A percentile compares a stretch with the other conserved stretches of the same genome.
Conservation (phyloP, 371 early-diverging fungal genomes). For the Zychaea mexicana region DNA sequence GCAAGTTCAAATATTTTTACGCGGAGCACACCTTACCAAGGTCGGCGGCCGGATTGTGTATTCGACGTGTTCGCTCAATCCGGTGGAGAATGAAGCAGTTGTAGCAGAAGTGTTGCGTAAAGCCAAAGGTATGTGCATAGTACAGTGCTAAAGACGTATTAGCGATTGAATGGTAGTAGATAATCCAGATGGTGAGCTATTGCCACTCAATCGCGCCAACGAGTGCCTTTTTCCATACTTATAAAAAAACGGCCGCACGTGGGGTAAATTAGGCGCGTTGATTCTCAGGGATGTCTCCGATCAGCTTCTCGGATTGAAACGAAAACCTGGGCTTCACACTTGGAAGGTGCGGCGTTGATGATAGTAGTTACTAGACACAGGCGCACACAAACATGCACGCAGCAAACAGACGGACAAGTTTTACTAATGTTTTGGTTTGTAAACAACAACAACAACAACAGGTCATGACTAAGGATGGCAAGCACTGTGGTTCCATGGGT, state of each 20-base stretch:
- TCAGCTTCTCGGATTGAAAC: constrained; percentile 73
- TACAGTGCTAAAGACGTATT: not conserved
- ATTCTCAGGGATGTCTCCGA: constrained; percentile 83
- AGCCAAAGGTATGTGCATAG: constrained; percentile 40
- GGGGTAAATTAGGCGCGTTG: constrained; percentile 56
- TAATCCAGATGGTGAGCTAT: too few species aligned
- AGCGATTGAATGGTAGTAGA: too few species aligned
- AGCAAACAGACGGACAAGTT: too few species aligned
- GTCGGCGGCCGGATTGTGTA: constrained; percentile 97
- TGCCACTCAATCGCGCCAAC: too few species aligned
- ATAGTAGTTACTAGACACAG: too few species aligned
- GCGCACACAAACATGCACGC: too few species aligned
- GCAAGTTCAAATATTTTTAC: constrained; percentile 88
- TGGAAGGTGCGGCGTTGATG: constrained; percentile 92
- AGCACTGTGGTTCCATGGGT: constrained; percentile 58
- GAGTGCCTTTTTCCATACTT: too few species aligned
- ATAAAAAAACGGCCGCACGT: too few species aligned
- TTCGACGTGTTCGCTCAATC: constrained; percentile 99
- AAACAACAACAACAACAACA: constrained; percentile 13
- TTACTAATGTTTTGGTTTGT: too few species aligned
- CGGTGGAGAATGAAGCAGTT: constrained; percentile 96
- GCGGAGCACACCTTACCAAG: constrained; percentile 88
- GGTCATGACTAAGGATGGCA: constrained; percentile 59
- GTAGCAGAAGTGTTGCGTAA: constrained; percentile 81
- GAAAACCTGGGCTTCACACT: constrained; percentile 74